Percentiles rank a stretch among this genome's conserved stretches.
Evolutionary conservation across 495 filamentous ascomycete genomes (phyloP).

Genomic region (Cudoniella acicularis): DNA sequence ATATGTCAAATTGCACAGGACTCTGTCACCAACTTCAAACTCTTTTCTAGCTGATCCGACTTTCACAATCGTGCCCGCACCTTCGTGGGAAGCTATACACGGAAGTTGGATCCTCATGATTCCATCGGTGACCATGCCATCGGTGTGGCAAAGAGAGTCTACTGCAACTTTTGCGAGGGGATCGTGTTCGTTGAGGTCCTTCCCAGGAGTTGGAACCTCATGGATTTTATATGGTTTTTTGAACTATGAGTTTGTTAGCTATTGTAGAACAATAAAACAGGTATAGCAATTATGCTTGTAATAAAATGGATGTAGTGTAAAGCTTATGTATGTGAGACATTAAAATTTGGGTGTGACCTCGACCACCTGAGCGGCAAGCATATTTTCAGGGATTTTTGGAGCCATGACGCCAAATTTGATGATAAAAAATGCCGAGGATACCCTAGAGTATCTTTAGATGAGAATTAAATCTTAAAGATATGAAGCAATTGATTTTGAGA

Average conservation of each 20-base stretch:
- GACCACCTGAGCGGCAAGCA: constrained; percentile 15
- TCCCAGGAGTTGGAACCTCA: constrained; percentile 42
- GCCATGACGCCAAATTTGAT: not conserved
- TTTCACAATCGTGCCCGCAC: constrained; percentile 49
- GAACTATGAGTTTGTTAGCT: constrained; percentile 29
- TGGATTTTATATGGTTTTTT: constrained; percentile 47
- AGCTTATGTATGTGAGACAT: not conserved
- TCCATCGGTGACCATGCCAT: constrained; percentile 47
- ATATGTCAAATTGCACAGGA: constrained; percentile 43
- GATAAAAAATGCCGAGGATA: not conserved
- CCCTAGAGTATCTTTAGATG: too few species aligned
- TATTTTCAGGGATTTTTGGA: constrained; percentile 7
- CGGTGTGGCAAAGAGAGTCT: constrained; percentile 59
- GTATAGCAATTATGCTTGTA: too few species aligned
- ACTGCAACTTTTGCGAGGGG: constrained; percentile 56
- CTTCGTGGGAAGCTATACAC: constrained; percentile 56
- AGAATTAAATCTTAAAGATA: too few species aligned
- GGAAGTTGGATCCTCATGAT: constrained; percentile 40
- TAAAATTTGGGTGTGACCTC: constrained; percentile 14
- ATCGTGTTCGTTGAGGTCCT: constrained; percentile 41
- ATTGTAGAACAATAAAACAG: not conserved
- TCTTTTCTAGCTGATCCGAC: constrained; percentile 39
- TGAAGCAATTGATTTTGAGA: not conserved
- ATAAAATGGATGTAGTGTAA: too few species aligned
- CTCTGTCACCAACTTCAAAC: constrained; percentile 45